Evolutionary conservation across 331 rosid genomes (phyloP).

Genomic region (Telfairia occidentalis): DNA sequence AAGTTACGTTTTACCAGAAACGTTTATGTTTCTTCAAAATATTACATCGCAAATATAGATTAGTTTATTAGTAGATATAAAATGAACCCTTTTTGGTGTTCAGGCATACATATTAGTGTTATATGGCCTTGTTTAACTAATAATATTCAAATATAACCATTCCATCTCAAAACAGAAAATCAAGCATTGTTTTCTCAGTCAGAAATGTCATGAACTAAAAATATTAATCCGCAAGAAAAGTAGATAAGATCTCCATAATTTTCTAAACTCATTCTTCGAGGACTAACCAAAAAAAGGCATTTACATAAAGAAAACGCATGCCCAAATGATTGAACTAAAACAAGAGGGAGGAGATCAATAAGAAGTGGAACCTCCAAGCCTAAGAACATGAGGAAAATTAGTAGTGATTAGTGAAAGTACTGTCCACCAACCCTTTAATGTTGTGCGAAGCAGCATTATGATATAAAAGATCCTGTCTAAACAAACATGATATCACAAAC

Average conservation of each 20-base stretch:
- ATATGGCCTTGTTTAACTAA: too few relatives aligned
- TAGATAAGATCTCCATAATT: neutral
- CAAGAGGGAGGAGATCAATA: neutral
- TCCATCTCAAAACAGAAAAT: too few relatives aligned
- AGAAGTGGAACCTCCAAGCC: neutral
- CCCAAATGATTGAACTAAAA: neutral
- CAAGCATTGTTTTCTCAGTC: too few relatives aligned
- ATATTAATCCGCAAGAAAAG: neutral
- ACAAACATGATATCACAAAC: slow-evolving; percentile 14
- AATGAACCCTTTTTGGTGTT: too few relatives aligned
- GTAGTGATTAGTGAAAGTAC: slow-evolving; percentile 12
- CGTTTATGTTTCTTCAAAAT: too few relatives aligned
- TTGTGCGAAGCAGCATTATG: slow-evolving; percentile 13
- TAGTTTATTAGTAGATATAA: too few relatives aligned
- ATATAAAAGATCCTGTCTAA: slow-evolving; percentile 12
- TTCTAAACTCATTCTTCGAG: neutral
- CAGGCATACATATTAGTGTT: too few relatives aligned
- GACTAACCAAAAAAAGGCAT: neutral
- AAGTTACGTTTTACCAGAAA: too few relatives aligned
- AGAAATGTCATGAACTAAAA: neutral
- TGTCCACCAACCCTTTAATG: slow-evolving; percentile 10
- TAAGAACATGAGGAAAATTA: neutral
- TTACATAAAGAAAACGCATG: slow-evolving; percentile 4
- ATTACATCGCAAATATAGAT: too few relatives aligned
- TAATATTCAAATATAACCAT: too few relatives aligned